Conservation (phyloP, 306 rosid species). For the Sicyos baderoa region DNA sequence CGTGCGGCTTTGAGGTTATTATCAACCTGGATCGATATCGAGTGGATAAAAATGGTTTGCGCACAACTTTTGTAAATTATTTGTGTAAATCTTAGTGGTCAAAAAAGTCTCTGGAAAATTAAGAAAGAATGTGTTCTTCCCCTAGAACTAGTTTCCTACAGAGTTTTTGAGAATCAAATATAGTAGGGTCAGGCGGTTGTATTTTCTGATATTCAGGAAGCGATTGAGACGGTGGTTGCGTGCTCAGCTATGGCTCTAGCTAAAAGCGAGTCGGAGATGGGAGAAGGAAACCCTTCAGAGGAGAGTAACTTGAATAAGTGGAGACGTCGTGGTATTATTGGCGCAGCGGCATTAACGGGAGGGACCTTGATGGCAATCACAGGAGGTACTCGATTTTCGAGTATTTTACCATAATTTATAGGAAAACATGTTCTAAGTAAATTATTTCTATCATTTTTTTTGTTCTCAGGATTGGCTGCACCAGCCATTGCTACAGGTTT, state of each 20-base stretch:
- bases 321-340: constrained; percentile 94
- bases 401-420: background rate
- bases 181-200: no score
- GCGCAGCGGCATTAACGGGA: constrained; percentile 93
- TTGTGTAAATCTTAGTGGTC: background rate
- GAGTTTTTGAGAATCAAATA: no score
- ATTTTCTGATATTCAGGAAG: constrained; percentile 52
- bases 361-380: constrained; percentile 85
- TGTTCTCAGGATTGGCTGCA: constrained; percentile 79
- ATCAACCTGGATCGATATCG: constrained; percentile 80
- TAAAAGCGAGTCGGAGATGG: constrained; percentile 43
- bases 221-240: constrained; percentile 86
- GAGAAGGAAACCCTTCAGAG: constrained; percentile 42
- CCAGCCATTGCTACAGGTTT: constrained; percentile 96
- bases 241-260: constrained; percentile 79
- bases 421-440: background rate
- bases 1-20: constrained; percentile 64
- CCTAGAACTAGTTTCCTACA: no score
- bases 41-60: constrained; percentile 78
- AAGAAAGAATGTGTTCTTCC: no score
- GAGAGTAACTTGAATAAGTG: constrained; percentile 63
- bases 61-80: constrained; percentile 19
- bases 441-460: constrained; percentile 16
- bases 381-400: constrained; percentile 49
- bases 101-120: no score